Conservation (phyloP, 768 basidiomycete species). For the Trametes sanguinea region DNA sequence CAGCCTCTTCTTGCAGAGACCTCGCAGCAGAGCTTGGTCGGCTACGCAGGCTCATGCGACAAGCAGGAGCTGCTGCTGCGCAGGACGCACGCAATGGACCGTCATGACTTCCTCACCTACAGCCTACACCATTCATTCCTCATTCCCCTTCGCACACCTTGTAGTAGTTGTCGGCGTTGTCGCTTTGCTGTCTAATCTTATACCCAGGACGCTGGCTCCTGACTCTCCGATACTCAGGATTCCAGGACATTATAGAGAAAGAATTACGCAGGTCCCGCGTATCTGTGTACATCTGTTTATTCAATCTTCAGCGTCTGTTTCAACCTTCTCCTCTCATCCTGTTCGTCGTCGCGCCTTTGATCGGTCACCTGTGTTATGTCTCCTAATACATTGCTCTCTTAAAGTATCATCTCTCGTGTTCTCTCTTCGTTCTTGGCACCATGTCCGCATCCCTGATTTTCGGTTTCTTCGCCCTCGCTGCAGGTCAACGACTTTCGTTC, state of each 20-base stretch:
- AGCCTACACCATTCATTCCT: not conserved
- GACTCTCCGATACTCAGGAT: constrained; percentile 10
- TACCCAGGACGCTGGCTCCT: constrained; percentile 11
- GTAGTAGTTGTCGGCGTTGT: not conserved
- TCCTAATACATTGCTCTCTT: too few relatives aligned
- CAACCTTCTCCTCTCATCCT: too few relatives aligned
- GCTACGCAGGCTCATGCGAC: constrained; percentile 73
- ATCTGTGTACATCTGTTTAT: too few relatives aligned
- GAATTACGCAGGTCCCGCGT: too few relatives aligned
- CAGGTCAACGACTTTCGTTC: too few relatives aligned
- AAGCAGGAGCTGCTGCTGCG: constrained; percentile 37
- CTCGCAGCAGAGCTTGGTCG: constrained; percentile 66
- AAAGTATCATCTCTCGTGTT: too few relatives aligned
- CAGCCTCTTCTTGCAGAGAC: constrained; percentile 40
- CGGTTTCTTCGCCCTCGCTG: too few relatives aligned
- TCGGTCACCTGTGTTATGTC: too few relatives aligned
- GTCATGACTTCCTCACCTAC: constrained; percentile 7
- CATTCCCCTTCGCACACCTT: not conserved
- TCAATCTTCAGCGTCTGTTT: too few relatives aligned
- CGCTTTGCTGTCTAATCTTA: constrained; percentile 18
- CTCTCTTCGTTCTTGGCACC: too few relatives aligned
- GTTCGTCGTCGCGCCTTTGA: too few relatives aligned
- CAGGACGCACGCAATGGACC: constrained; percentile 17
- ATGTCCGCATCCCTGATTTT: too few relatives aligned
- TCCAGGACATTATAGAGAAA: constrained; percentile 4